phyloP scores from a whole-genome alignment of 192 early-diverging fungal species.

The Gonapodya sp. region DNA sequence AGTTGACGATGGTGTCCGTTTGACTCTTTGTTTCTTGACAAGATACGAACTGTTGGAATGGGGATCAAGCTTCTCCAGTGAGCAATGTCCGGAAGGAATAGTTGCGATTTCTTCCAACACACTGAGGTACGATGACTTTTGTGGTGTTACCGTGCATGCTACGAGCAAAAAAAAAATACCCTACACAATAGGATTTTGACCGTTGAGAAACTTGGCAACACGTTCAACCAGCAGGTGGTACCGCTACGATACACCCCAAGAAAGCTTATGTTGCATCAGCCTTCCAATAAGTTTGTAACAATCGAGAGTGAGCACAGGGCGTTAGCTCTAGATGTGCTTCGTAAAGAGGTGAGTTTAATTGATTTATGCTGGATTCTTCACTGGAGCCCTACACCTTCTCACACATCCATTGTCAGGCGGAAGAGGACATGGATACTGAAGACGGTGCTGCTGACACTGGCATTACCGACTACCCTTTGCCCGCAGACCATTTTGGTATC shows the following conservation, averaged over 20 bases:
- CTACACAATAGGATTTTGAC: slow-evolving; percentile 63
- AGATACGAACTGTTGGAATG: slow-evolving; percentile 77
- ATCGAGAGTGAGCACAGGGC: slow-evolving; percentile 73
- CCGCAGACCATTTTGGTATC: slow-evolving; percentile 73
- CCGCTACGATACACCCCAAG: slow-evolving; percentile 85
- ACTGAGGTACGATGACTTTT: slow-evolving; percentile 28
- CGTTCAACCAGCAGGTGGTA: slow-evolving; percentile 75
- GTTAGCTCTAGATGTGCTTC: not conserved
- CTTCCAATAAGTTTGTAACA: slow-evolving; percentile 75
- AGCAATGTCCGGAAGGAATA: slow-evolving; percentile 79
- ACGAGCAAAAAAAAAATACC: not conserved
- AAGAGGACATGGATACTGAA: not conserved
- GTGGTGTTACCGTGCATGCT: slow-evolving; percentile 2
- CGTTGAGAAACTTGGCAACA: slow-evolving; percentile 68
- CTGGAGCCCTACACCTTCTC: not conserved
- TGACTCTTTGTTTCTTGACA: slow-evolving; percentile 14
- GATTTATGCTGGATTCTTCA: not conserved
- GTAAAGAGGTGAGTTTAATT: not conserved
- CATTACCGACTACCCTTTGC: slow-evolving; percentile 56
- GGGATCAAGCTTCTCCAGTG: slow-evolving; percentile 71
- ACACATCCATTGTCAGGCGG: not conserved
- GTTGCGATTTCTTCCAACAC: slow-evolving; percentile 80
- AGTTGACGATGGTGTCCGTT: too few species aligned
- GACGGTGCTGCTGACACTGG: not conserved
- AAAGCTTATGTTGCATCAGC: slow-evolving; percentile 59